Percentiles rank a stretch among this genome's conserved stretches.
Evolutionary conservation across 192 early-diverging fungal species (phyloP).

Genomic region (Kappamyces sp.): DNA sequence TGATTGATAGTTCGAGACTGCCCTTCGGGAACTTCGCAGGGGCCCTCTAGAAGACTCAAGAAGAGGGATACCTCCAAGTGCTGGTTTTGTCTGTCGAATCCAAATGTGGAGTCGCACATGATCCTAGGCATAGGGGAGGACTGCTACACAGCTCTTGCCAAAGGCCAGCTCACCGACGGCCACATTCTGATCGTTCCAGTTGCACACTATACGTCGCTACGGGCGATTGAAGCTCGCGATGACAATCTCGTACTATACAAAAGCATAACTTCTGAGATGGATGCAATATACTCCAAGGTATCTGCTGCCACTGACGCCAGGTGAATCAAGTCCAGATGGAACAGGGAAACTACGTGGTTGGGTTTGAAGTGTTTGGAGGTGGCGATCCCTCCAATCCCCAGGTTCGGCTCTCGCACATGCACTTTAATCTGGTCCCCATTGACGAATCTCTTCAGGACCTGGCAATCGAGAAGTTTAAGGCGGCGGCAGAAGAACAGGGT

Average conservation of each 20-base stretch:
- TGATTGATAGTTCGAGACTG: slow-evolving; percentile 2
- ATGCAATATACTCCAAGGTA: background rate
- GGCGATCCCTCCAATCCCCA: slow-evolving; percentile 4
- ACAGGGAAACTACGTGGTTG: slow-evolving; percentile 56
- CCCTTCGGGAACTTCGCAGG: background rate
- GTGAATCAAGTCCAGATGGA: slow-evolving; percentile 3
- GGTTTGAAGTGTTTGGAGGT: slow-evolving; percentile 67
- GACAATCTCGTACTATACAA: background rate
- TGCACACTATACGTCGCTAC: slow-evolving; percentile 36
- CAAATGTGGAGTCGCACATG: slow-evolving; percentile 83
- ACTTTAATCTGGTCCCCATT: slow-evolving; percentile 55
- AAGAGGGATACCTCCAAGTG: slow-evolving; percentile 43
- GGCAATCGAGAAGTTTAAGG: slow-evolving; percentile 30
- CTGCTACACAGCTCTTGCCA: slow-evolving; percentile 78
- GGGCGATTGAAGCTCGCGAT: slow-evolving; percentile 19
- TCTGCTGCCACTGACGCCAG: slow-evolving; percentile 11
- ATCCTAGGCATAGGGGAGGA: slow-evolving; percentile 79
- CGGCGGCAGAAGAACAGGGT: slow-evolving; percentile 34
- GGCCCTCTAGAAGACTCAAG: background rate
- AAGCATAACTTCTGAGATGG: too few species aligned
- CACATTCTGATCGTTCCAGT: slow-evolving; percentile 76
- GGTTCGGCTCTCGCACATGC: slow-evolving; percentile 44
- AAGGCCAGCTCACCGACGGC: slow-evolving; percentile 75
- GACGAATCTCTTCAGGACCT: slow-evolving; percentile 35
- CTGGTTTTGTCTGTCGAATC: slow-evolving; percentile 96